Evolutionary conservation across 2,329 filamentous ascomycete species (phyloP).

Genomic region (Alternaria postmessia): DNA sequence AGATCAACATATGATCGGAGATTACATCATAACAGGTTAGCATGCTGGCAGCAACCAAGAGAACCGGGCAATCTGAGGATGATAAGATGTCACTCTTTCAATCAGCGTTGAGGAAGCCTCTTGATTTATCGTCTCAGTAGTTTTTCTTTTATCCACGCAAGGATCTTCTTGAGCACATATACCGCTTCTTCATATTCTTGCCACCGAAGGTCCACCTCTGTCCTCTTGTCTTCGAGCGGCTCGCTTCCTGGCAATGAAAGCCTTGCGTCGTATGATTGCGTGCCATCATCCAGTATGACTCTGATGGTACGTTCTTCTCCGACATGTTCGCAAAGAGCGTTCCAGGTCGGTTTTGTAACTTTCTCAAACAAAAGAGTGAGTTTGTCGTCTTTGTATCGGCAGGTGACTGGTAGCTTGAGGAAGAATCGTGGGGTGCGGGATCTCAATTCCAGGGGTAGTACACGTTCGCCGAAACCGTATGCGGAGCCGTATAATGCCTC

Average conservation of each 20-base stretch:
- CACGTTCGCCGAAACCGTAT: constrained; percentile 11
- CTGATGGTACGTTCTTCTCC: not conserved
- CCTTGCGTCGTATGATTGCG: not conserved
- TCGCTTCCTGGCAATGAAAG: not conserved
- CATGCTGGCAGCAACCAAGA: not conserved
- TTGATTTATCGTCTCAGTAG: not conserved
- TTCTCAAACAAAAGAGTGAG: not conserved
- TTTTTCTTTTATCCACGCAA: constrained; percentile 7
- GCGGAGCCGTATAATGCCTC: constrained; percentile 8
- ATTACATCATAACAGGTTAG: not conserved
- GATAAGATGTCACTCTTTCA: not conserved
- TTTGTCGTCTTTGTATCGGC: constrained; percentile 11
- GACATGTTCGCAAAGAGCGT: constrained; percentile 1
- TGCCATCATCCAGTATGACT: constrained; percentile 5
- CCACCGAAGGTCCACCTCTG: constrained; percentile 1
- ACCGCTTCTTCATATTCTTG: constrained; percentile 6
- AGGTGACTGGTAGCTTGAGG: constrained; percentile 5
- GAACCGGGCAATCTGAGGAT: not conserved
- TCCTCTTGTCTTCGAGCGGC: not conserved
- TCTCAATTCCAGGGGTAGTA: constrained; percentile 1
- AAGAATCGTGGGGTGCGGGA: constrained; percentile 5
- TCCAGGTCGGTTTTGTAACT: constrained; percentile 5
- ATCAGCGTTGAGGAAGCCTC: not conserved
- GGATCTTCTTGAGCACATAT: not conserved
- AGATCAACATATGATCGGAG: constrained; percentile 14